Conservation (phyloP, 2,329 filamentous ascomycete species). For the Botrytis cinerea region DNA sequence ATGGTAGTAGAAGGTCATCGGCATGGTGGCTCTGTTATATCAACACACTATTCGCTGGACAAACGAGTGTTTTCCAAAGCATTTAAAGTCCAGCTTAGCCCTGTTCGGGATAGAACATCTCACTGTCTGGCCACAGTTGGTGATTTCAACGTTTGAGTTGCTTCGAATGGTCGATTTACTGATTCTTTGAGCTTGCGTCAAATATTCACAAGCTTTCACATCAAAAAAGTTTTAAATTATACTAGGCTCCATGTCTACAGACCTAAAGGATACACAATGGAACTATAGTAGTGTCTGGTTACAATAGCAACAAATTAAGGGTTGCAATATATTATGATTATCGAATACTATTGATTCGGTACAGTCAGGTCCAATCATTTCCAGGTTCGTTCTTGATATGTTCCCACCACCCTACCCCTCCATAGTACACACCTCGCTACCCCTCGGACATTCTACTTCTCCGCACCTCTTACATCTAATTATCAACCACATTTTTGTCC, state of each 20-base stretch:
- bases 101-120: not conserved
- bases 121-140: not conserved
- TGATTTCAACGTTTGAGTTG: not conserved
- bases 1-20: too few relatives aligned
- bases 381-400: not conserved
- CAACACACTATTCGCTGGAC: too few relatives aligned
- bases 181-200: not conserved
- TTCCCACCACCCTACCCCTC: not conserved
- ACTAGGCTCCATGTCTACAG: too few relatives aligned
- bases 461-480: conserved; percentile 8
- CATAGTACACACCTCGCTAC: not conserved
- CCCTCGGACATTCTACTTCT: not conserved
- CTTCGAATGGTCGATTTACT: not conserved
- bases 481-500: conserved; percentile 14
- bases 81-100: not conserved
- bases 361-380: not conserved
- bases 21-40: not conserved
- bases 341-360: too few relatives aligned
- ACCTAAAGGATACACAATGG: not conserved
- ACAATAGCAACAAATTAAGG: not conserved
- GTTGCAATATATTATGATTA: not conserved
- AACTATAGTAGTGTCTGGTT: not conserved
- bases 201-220: not conserved
- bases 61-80: not conserved
- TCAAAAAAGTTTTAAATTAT: not conserved